Percentiles rank a stretch among this genome's conserved stretches.
Conservation (phyloP, 768 basidiomycete genomes). For the Mycena olivaceomarginata region DNA sequence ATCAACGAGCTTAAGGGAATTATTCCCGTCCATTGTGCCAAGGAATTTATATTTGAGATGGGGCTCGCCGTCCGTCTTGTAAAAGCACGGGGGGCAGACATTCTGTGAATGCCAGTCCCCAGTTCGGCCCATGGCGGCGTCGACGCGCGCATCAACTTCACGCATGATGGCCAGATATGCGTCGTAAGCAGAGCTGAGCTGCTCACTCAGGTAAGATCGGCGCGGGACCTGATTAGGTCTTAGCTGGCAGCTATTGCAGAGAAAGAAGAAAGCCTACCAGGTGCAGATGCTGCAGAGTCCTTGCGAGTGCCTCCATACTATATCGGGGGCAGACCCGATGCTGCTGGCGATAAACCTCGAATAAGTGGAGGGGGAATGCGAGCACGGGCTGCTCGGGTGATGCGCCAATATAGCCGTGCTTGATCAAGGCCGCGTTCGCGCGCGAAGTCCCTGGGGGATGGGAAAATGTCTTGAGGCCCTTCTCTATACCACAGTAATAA, state of each 20-base stretch:
- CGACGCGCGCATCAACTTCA: not conserved
- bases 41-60: not conserved
- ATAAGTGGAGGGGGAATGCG: not conserved
- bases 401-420: conserved; percentile 9
- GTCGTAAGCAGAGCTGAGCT: conserved; percentile 13
- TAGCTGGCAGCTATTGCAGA: too few relatives aligned
- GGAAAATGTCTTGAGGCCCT: not conserved
- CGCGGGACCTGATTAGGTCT: not conserved
- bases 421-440: not conserved
- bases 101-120: not conserved
- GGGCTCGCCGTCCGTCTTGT: not conserved
- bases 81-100: conserved; percentile 16
- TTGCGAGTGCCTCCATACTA: not conserved
- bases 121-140: not conserved
- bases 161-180: conserved; percentile 18
- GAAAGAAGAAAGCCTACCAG: not conserved
- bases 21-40: not conserved
- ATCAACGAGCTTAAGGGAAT: not conserved
- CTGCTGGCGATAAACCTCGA: conserved; percentile 16
- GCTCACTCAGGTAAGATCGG: not conserved
- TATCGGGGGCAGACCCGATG: conserved; percentile 26
- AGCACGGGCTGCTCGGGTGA: not conserved
- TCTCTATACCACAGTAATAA: not conserved
- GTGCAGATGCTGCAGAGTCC: not conserved
- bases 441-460: not conserved